phyloP scores from a whole-genome alignment of 768 basidiomycete species.

The Leccinum pellstonianum region DNA sequence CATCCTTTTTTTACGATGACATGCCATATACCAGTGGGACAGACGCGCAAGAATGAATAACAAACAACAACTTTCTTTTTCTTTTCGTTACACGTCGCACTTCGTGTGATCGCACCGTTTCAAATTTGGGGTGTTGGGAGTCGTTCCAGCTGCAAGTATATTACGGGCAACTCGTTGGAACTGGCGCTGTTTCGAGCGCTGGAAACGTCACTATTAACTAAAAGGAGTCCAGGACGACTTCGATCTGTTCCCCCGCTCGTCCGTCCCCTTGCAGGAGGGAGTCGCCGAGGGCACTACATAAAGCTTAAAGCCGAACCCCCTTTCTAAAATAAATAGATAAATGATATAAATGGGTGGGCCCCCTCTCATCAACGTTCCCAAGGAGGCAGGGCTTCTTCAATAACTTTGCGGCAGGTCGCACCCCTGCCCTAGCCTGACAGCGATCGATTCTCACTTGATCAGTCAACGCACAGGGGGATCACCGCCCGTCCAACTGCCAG shows the following conservation, averaged over 20 bases:
- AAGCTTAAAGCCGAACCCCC: not conserved
- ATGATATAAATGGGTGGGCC: not conserved
- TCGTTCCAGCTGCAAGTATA: too few relatives aligned
- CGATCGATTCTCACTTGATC: not conserved
- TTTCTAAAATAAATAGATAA: not conserved
- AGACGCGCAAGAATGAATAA: not conserved
- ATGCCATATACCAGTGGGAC: conserved; percentile 9
- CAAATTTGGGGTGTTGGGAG: not conserved
- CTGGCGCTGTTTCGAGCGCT: too few relatives aligned
- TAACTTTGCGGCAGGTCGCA: not conserved
- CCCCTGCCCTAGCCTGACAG: not conserved
- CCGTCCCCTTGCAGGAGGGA: not conserved
- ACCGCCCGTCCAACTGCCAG: not conserved
- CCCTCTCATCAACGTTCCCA: not conserved
- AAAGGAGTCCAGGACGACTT: not conserved
- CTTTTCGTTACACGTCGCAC: too few relatives aligned
- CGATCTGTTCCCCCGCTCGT: not conserved
- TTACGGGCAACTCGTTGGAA: too few relatives aligned
- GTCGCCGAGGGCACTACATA: not conserved
- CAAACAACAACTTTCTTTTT: not conserved
- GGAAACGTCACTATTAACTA: too few relatives aligned
- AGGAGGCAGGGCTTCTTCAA: not conserved
- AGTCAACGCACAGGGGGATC: not conserved
- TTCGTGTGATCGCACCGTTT: too few relatives aligned
- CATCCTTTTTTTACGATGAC: not conserved